These are phyloP conservation scores for Beauveria pseudobassiana DNA, from an alignment of 2,329 filamentous ascomycete genomes.

Conservation along the genomic window DNA sequence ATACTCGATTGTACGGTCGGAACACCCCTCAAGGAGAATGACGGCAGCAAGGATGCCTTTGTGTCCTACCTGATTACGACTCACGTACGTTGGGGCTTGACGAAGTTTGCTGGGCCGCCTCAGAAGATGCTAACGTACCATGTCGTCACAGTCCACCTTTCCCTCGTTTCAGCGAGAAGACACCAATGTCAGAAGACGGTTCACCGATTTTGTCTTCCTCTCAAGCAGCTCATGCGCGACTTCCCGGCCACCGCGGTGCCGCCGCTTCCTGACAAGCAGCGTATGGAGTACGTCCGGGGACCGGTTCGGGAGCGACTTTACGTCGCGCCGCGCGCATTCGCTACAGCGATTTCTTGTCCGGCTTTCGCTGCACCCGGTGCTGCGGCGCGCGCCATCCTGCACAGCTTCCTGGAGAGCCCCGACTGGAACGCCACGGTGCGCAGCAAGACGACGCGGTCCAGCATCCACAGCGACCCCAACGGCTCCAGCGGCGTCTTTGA, in stretches of 20 bases:
- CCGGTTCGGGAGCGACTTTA: conserved; percentile 91
- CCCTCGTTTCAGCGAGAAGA: conserved; percentile 80
- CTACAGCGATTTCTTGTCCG: conserved; percentile 86
- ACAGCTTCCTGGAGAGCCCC: conserved; percentile 82
- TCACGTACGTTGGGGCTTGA: conserved; percentile 46
- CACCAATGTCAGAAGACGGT: conserved; percentile 77
- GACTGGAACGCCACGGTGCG: conserved; percentile 98
- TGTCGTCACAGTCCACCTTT: conserved; percentile 70
- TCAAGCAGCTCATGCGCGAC: conserved; percentile 81
- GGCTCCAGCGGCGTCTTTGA: conserved; percentile 72
- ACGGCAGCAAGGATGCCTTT: conserved; percentile 93
- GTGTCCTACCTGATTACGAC: conserved; percentile 94
- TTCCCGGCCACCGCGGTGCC: conserved; percentile 90
- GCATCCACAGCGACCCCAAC: conserved; percentile 39
- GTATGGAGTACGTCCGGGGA: conserved; percentile 98
- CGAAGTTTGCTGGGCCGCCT: not conserved
- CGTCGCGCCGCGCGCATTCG: conserved; percentile 76
- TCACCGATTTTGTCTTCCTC: conserved; percentile 96
- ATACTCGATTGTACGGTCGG: conserved; percentile 76
- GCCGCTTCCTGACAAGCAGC: conserved; percentile 94
- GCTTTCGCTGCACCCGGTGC: conserved; percentile 77
- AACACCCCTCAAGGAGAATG: conserved; percentile 85
- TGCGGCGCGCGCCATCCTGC: conserved; percentile 75
- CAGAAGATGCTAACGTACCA: not conserved
- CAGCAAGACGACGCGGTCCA: conserved; percentile 60